Evolutionary conservation across 345 rosid genomes (phyloP).

Genomic region (Hypericum perforatum): DNA sequence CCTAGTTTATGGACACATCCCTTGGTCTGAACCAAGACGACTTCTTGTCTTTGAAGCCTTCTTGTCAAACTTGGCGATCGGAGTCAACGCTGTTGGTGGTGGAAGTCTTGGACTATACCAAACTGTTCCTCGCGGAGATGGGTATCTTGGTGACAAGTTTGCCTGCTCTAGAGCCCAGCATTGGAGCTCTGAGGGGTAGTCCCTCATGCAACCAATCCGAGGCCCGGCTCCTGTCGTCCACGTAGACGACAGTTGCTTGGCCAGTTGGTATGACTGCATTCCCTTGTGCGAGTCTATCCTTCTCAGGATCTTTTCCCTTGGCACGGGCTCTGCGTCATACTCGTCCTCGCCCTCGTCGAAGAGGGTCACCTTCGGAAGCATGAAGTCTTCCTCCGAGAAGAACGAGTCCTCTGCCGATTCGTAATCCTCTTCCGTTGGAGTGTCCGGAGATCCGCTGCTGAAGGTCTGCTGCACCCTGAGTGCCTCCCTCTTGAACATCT

Average conservation of each 20-base stretch:
- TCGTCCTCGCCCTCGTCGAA: conserved; percentile 48
- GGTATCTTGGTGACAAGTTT: conserved; percentile 54
- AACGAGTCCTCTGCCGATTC: conserved; percentile 66
- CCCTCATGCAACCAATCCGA: conserved; percentile 90
- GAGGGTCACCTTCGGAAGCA: conserved; percentile 44
- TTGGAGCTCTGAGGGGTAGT: conserved; percentile 80
- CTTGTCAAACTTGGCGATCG: conserved; percentile 8
- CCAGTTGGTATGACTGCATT: conserved; percentile 66
- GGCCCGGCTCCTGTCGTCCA: conserved; percentile 98
- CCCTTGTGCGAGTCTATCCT: conserved; percentile 76
- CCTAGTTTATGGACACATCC: conserved; percentile 5
- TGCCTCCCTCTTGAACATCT: conserved; percentile 15
- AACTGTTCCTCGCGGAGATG: conserved; percentile 12
- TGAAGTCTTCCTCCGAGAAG: conserved; percentile 61
- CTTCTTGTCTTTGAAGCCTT: conserved; percentile 15
- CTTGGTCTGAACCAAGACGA: conserved; percentile 14
- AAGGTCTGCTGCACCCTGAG: conserved; percentile 5
- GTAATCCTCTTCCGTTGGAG: conserved; percentile 50
- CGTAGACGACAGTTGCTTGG: conserved; percentile 51
- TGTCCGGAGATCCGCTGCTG: conserved; percentile 8
- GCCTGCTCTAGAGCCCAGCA: conserved; percentile 57
- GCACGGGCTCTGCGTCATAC: conserved; percentile 41
- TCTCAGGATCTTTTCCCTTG: conserved; percentile 60
- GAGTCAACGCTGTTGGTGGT: conserved; percentile 9
- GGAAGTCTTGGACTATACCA: conserved; percentile 10